phyloP scores from a whole-genome alignment of 1,284 basidiomycete genomes.

The Microbotryum violaceum region DNA sequence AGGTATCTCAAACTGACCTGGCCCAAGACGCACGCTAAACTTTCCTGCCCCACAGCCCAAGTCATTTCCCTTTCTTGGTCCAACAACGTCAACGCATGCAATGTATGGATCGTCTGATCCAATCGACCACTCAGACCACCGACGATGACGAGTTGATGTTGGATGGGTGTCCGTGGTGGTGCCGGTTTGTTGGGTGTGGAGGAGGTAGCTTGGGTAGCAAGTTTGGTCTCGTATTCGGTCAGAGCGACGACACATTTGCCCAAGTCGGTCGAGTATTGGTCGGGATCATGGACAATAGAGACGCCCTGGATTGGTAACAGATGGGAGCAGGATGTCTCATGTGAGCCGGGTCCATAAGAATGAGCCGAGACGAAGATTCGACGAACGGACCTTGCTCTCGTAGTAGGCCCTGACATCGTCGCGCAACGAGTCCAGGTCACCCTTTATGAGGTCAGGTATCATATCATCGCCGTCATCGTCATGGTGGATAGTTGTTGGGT shows the following conservation, averaged over 20 bases:
- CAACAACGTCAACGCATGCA: constrained; percentile 76
- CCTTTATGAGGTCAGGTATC: constrained; percentile 79
- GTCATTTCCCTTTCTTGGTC: constrained; percentile 56
- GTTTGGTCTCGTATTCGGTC: constrained; percentile 44
- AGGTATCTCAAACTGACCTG: constrained; percentile 47
- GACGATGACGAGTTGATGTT: constrained; percentile 67
- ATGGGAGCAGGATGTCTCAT: not conserved
- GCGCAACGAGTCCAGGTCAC: constrained; percentile 83
- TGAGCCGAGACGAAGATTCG: not conserved
- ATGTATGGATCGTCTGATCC: constrained; percentile 87
- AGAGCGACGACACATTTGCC: constrained; percentile 79
- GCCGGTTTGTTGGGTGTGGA: not conserved
- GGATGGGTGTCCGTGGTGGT: constrained; percentile 21
- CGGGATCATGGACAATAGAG: constrained; percentile 55
- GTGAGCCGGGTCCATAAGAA: not conserved
- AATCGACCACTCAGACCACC: constrained; percentile 85
- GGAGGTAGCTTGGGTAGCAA: constrained; percentile 1
- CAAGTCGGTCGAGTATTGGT: constrained; percentile 83
- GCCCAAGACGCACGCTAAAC: constrained; percentile 79
- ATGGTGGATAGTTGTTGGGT: constrained; percentile 5
- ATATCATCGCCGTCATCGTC: constrained; percentile 46
- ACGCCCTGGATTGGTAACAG: constrained; percentile 51
- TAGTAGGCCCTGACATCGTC: constrained; percentile 67
- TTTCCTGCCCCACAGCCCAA: constrained; percentile 77
- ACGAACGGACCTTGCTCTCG: constrained; percentile 47